These are phyloP conservation scores for Halophytophthora polymorphica DNA, from an alignment of 352 stramenopile species.

Conservation along the genomic window DNA sequence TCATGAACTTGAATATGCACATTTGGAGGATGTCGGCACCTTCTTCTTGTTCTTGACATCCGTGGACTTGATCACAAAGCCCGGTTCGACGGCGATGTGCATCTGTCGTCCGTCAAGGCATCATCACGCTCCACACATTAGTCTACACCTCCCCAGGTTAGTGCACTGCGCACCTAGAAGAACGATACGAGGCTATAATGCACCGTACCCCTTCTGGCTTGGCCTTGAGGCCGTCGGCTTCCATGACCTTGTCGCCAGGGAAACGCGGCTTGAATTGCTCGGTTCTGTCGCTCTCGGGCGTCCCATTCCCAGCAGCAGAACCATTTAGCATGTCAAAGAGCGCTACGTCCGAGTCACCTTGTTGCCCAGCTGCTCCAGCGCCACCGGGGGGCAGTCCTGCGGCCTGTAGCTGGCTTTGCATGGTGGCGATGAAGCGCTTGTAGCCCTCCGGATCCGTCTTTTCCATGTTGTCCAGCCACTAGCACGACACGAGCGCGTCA, in stretches of 20 bases:
- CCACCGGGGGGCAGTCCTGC: conserved; percentile 9
- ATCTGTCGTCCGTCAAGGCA: conserved; percentile 28
- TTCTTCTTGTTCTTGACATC: conserved; percentile 65
- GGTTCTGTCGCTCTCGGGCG: conserved; percentile 6
- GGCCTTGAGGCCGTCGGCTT: conserved; percentile 40
- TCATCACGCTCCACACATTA: background rate
- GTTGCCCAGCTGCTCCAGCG: background rate
- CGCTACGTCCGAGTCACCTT: conserved; percentile 27
- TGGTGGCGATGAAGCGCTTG: conserved; percentile 53
- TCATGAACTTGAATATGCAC: conserved; percentile 58
- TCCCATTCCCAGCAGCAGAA: conserved; percentile 8
- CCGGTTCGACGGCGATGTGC: conserved; percentile 70
- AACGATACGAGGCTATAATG: background rate
- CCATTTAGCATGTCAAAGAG: conserved; percentile 61
- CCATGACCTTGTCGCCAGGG: conserved; percentile 75
- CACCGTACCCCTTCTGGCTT: conserved; percentile 57
- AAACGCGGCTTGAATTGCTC: conserved; percentile 60
- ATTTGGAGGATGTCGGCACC: conserved; percentile 34
- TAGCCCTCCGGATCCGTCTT: conserved; percentile 68
- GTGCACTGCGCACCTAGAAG: background rate
- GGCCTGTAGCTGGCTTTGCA: conserved; percentile 55
- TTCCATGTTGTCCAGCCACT: conserved; percentile 76
- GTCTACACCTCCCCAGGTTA: too few relatives aligned
- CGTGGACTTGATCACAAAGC: conserved; percentile 78
- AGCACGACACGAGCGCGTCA: conserved; percentile 8